A percentile compares a stretch with the other conserved stretches of the same genome.
These are phyloP conservation scores for Phaeosphaeriaceae sp. DNA, from an alignment of 2,329 filamentous ascomycete species.

Conservation along the genomic window DNA sequence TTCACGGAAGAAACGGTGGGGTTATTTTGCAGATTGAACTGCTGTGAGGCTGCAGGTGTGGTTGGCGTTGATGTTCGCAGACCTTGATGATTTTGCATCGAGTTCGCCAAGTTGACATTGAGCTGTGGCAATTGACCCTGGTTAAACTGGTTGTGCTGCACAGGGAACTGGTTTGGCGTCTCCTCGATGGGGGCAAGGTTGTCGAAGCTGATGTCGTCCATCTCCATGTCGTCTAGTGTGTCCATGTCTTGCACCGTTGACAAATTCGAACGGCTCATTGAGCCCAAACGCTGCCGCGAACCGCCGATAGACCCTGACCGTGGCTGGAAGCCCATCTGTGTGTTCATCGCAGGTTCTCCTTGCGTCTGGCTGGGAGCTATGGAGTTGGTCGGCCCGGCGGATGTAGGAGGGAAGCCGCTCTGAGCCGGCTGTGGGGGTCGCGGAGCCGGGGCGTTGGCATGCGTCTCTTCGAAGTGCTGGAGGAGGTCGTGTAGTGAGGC, in stretches of 20 bases:
- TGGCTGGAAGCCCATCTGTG: constrained; percentile 47
- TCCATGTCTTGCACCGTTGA: constrained; percentile 70
- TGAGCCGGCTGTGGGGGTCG: constrained; percentile 59
- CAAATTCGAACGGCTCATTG: constrained; percentile 49
- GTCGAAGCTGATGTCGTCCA: constrained; percentile 95
- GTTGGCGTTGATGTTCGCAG: constrained; percentile 85
- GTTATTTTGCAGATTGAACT: constrained; percentile 84
- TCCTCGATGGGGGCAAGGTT: constrained; percentile 70
- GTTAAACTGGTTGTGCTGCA: constrained; percentile 60
- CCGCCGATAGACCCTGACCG: constrained; percentile 48
- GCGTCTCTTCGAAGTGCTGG: constrained; percentile 95
- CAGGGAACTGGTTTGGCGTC: constrained; percentile 68
- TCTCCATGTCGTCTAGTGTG: constrained; percentile 88
- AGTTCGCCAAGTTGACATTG: constrained; percentile 80
- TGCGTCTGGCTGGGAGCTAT: constrained; percentile 54
- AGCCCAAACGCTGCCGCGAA: constrained; percentile 49
- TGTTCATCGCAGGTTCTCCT: constrained; percentile 44
- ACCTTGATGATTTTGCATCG: constrained; percentile 72
- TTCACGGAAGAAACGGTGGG: constrained; percentile 97
- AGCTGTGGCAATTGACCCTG: constrained; percentile 70
- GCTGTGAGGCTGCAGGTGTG: constrained; percentile 74
- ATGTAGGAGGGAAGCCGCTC: constrained; percentile 45
- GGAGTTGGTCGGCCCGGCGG: constrained; percentile 40
- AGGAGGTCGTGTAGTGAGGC: constrained; percentile 93
- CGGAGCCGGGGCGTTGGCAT: constrained; percentile 73